Conservation (phyloP, 192 early-diverging fungal species). For the Coemansia asiatica region DNA sequence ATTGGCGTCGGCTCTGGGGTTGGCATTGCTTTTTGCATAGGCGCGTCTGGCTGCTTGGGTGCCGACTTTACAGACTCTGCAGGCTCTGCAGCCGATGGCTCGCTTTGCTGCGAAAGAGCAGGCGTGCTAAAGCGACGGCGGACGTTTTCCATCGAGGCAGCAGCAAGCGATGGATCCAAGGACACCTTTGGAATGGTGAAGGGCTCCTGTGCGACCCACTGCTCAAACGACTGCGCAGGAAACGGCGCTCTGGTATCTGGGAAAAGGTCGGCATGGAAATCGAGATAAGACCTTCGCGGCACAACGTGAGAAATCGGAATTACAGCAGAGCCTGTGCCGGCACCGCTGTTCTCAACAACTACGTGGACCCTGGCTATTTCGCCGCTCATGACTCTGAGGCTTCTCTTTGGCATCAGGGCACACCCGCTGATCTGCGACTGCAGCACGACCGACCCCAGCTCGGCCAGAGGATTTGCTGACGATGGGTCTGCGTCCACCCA, state of each 20-base stretch:
- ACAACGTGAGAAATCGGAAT: slow-evolving; percentile 70
- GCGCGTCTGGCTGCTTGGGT: neutral
- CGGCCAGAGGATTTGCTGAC: slow-evolving; percentile 25
- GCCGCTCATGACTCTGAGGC: slow-evolving; percentile 70
- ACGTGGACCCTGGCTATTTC: slow-evolving; percentile 66
- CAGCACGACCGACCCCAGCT: slow-evolving; percentile 38
- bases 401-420: slow-evolving; percentile 66
- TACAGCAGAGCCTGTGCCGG: slow-evolving; percentile 60
- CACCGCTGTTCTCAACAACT: slow-evolving; percentile 18
- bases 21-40: neutral
- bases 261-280: slow-evolving; percentile 84
- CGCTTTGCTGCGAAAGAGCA: neutral
- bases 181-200: slow-evolving; percentile 27
- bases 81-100: neutral
- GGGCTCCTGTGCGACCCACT: slow-evolving; percentile 64
- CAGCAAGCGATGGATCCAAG: slow-evolving; percentile 28
- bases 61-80: neutral
- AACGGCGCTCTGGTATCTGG: slow-evolving; percentile 72
- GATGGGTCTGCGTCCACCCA: slow-evolving; percentile 64
- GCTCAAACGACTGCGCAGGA: slow-evolving; percentile 57
- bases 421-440: slow-evolving; percentile 56
- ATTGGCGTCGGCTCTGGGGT: neutral
- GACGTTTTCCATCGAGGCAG: slow-evolving; percentile 21
- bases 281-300: slow-evolving; percentile 69
- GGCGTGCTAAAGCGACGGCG: slow-evolving; percentile 9